phyloP scores from a whole-genome alignment of 306 rosid genomes.

The Comarum palustre region DNA sequence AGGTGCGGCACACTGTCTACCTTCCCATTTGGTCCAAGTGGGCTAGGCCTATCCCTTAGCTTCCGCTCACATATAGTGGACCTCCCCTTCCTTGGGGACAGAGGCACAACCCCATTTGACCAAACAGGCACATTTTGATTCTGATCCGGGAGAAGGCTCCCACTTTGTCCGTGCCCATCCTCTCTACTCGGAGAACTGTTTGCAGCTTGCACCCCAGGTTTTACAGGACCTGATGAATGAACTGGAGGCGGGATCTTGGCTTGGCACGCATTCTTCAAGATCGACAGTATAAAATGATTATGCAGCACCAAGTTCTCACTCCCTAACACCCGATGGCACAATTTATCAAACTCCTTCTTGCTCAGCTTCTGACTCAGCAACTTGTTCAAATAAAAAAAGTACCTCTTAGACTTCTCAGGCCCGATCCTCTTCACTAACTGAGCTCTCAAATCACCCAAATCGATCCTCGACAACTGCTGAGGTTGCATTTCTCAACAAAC shows the following conservation, averaged over 20 bases:
- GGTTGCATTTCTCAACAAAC: conserved; percentile 86
- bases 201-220: conserved; percentile 49
- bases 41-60: conserved; percentile 88
- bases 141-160: conserved; percentile 48
- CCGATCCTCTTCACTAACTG: conserved; percentile 83
- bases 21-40: conserved; percentile 95
- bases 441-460: conserved; percentile 83
- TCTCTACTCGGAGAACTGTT: conserved; percentile 63
- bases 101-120: conserved; percentile 80
- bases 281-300: conserved; percentile 74
- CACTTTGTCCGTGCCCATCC: conserved; percentile 69
- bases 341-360: conserved; percentile 77
- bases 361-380: conserved; percentile 81
- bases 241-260: conserved; percentile 84
- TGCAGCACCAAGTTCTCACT: conserved; percentile 80
- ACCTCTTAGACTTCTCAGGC: conserved; percentile 63
- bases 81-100: conserved; percentile 70
- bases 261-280: conserved; percentile 82
- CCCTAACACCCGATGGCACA: conserved; percentile 69
- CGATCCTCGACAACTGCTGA: conserved; percentile 81
- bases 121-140: conserved; percentile 58
- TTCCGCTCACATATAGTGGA: conserved; percentile 67
- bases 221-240: conserved; percentile 44
- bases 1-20: conserved; percentile 51
- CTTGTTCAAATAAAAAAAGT: conserved; percentile 66